Conservation (phyloP, 768 basidiomycete species). For the Lactarius evosmus region DNA sequence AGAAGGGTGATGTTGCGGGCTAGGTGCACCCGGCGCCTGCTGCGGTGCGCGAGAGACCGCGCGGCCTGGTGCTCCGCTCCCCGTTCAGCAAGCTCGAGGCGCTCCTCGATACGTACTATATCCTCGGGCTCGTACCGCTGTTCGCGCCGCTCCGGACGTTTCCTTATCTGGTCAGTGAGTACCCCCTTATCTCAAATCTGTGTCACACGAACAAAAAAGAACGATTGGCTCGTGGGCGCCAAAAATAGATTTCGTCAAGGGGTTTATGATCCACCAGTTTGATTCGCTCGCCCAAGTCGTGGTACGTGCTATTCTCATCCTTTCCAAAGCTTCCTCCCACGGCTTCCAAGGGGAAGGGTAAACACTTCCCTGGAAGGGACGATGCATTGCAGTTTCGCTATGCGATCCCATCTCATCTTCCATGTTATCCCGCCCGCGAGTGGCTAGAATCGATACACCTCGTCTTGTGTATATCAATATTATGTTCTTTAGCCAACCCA, state of each 20-base stretch:
- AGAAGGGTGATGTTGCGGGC: neutral
- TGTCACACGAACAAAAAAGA: constrained; percentile 5
- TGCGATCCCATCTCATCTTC: no score
- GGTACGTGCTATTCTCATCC: constrained; percentile 39
- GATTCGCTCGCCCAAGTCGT: constrained; percentile 61
- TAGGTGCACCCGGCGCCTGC: neutral
- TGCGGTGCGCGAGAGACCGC: constrained; percentile 34
- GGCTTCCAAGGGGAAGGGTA: neutral
- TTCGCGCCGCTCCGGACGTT: constrained; percentile 65
- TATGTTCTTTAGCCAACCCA: no score
- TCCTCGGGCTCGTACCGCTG: constrained; percentile 67
- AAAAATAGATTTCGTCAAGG: constrained; percentile 50
- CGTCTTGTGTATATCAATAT: no score
- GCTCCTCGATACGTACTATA: constrained; percentile 62
- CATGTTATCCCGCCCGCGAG: no score
- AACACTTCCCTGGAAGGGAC: no score
- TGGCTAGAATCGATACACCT: no score
- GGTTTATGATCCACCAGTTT: constrained; percentile 54
- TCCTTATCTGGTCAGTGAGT: constrained; percentile 61
- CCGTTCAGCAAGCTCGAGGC: constrained; percentile 40
- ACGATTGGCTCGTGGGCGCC: neutral
- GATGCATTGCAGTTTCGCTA: no score
- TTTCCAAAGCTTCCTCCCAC: neutral
- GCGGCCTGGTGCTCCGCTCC: constrained; percentile 43
- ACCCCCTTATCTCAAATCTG: neutral